Evolutionary conservation across 2,329 filamentous ascomycete genomes (phyloP).

Genomic region (Cordyceps javanica): DNA sequence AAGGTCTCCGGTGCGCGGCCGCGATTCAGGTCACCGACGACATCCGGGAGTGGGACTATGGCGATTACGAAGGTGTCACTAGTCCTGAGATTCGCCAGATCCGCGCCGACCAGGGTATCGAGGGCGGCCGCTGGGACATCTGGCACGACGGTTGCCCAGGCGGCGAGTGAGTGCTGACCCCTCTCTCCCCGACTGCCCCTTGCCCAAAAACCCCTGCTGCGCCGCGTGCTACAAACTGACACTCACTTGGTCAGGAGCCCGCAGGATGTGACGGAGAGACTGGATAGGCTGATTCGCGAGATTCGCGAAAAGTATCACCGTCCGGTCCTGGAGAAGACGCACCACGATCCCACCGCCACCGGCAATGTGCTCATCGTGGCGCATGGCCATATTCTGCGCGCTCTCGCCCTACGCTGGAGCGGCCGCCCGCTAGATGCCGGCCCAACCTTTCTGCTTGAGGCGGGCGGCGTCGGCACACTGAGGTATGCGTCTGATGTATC

Average conservation of each 20-base stretch:
- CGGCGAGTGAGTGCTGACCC: constrained; percentile 61
- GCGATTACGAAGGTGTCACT: constrained; percentile 77
- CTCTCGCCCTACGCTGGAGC: constrained; percentile 83
- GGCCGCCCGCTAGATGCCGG: constrained; percentile 67
- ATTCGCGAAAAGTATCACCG: constrained; percentile 62
- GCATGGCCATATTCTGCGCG: constrained; percentile 83
- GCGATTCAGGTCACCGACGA: constrained; percentile 62
- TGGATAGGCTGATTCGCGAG: constrained; percentile 71
- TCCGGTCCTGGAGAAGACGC: constrained; percentile 51
- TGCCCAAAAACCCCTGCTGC: not conserved
- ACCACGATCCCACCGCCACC: constrained; percentile 29
- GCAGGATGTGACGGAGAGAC: constrained; percentile 61
- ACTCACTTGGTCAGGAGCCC: constrained; percentile 47
- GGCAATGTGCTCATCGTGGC: constrained; percentile 60
- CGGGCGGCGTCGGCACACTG: constrained; percentile 75
- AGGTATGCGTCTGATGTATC: too few relatives aligned
- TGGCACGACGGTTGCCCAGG: constrained; percentile 84
- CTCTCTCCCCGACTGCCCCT: not conserved
- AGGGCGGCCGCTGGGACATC: constrained; percentile 64
- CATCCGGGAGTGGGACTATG: constrained; percentile 84
- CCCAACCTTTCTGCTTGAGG: constrained; percentile 77
- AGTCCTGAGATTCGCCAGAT: constrained; percentile 58
- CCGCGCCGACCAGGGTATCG: constrained; percentile 50
- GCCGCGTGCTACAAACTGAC: not conserved
- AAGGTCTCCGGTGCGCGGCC: constrained; percentile 47